phyloP scores from a whole-genome alignment of 805 yeast species.

The Starmerella roubikii region DNA sequence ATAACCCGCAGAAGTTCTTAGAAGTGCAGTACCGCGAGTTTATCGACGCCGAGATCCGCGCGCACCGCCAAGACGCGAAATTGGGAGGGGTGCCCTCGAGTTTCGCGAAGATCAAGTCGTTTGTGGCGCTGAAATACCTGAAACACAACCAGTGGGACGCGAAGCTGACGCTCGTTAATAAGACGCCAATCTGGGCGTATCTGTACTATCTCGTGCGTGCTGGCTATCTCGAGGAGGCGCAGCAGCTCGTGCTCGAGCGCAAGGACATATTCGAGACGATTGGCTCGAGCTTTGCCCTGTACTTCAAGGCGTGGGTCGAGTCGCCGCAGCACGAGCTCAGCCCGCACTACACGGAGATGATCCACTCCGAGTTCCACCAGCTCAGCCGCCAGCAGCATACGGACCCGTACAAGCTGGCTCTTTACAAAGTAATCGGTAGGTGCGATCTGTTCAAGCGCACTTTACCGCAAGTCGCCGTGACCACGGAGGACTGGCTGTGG shows the following conservation, averaged over 20 bases:
- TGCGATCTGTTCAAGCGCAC: constrained; percentile 52
- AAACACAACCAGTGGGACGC: constrained; percentile 33
- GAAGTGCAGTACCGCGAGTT: constrained; percentile 68
- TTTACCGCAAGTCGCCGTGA: constrained; percentile 54
- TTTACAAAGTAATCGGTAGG: constrained; percentile 85
- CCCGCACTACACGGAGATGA: constrained; percentile 49
- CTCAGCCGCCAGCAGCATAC: constrained; percentile 48
- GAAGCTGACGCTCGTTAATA: constrained; percentile 55
- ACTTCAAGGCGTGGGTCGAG: constrained; percentile 55
- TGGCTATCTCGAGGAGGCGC: constrained; percentile 69
- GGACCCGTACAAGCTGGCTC: constrained; percentile 84
- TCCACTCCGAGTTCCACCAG: constrained; percentile 71
- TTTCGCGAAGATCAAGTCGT: constrained; percentile 58
- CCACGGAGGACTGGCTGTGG: constrained; percentile 97
- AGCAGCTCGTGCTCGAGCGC: constrained; percentile 49
- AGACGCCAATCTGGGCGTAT: constrained; percentile 88
- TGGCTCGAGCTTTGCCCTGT: constrained; percentile 71
- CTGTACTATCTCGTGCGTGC: constrained; percentile 73
- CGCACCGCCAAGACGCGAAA: constrained; percentile 34
- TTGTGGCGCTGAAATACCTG: constrained; percentile 33
- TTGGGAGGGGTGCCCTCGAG: constrained; percentile 60
- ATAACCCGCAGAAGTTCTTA: constrained; percentile 30
- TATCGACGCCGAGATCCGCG: constrained; percentile 50
- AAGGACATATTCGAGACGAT: constrained; percentile 65
- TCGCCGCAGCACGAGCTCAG: constrained; percentile 44